Percentiles rank a stretch among this genome's conserved stretches.
These are phyloP conservation scores for Oldenlandia corymbosa DNA, from an alignment of 257 asterid species.

Conservation along the genomic window DNA sequence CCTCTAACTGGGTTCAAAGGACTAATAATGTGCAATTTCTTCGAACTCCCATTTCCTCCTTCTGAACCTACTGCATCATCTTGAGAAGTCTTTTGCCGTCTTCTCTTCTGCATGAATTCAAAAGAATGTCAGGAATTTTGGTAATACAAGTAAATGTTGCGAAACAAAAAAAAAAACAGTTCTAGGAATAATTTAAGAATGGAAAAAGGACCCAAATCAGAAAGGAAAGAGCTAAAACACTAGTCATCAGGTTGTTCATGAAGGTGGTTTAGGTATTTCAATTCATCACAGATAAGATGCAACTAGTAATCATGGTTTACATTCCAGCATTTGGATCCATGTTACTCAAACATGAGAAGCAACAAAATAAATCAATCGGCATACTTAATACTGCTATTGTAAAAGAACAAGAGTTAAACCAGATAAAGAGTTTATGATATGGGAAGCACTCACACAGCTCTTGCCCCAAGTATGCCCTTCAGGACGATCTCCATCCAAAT, in stretches of 20 bases:
- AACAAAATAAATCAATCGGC: not conserved
- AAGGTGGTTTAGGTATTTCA: not conserved
- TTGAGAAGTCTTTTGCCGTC: slow-evolving; percentile 27
- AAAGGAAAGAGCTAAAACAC: not conserved
- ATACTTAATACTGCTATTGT: not conserved
- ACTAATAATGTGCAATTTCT: slow-evolving; percentile 20
- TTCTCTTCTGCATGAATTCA: slow-evolving; percentile 41
- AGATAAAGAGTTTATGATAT: not conserved
- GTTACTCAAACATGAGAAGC: not conserved
- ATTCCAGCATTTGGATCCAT: not conserved
- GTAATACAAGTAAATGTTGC: not conserved
- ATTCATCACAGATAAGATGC: not conserved
- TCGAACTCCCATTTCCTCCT: slow-evolving; percentile 25
- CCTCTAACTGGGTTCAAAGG: slow-evolving; percentile 24
- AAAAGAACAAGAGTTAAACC: not conserved
- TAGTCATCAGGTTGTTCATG: not conserved
- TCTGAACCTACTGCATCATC: slow-evolving; percentile 19
- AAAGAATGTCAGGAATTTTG: not conserved
- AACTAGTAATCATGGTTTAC: not conserved
- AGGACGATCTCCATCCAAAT: slow-evolving; percentile 30
- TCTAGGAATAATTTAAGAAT: no score
- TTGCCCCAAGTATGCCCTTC: slow-evolving; percentile 34
- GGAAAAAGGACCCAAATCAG: not conserved
- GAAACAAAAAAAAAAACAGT: no score
- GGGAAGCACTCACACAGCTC: slow-evolving; percentile 45